Conservation (phyloP, 352 stramenopile species). For the Phytophthora multivora region DNA sequence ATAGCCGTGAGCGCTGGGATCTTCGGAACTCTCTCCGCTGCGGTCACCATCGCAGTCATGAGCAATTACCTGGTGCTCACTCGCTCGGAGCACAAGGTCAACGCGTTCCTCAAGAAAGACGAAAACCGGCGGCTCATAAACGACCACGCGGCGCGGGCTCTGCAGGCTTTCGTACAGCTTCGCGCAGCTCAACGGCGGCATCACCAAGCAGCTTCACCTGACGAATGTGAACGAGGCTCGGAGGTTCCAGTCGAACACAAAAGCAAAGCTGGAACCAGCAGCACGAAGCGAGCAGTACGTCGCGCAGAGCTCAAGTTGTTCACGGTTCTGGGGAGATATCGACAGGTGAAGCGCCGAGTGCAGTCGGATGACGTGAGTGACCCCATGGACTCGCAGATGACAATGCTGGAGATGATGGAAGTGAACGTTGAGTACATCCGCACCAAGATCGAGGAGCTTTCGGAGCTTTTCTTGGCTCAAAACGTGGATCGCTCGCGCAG, state of each 20-base stretch:
- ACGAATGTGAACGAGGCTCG: constrained; percentile 7
- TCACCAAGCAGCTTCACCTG: constrained; percentile 1
- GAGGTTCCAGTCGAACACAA: constrained; percentile 4
- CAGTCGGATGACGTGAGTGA: constrained; percentile 73
- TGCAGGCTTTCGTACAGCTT: constrained; percentile 71
- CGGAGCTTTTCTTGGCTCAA: constrained; percentile 37
- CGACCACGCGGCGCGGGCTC: constrained; percentile 59
- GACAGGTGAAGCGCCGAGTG: constrained; percentile 62
- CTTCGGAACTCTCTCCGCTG: constrained; percentile 60
- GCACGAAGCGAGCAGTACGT: constrained; percentile 25
- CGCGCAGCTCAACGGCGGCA: constrained; percentile 46
- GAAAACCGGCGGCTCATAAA: constrained; percentile 64
- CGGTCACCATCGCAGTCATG: constrained; percentile 80
- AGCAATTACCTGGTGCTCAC: constrained; percentile 76
- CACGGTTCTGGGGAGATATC: constrained; percentile 57
- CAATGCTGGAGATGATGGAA: constrained; percentile 88
- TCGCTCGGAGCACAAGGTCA: constrained; percentile 81
- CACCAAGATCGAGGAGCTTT: constrained; percentile 77
- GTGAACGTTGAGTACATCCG: constrained; percentile 85
- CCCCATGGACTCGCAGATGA: constrained; percentile 84
- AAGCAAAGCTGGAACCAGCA: constrained; percentile 5
- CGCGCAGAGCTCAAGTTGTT: constrained; percentile 69
- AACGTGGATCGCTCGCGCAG: constrained; percentile 20
- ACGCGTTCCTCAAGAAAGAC: constrained; percentile 79
- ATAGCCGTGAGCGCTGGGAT: constrained; percentile 57